These are phyloP conservation scores for Pueraria montana DNA, from an alignment of 306 rosid species.

Conservation along the genomic window DNA sequence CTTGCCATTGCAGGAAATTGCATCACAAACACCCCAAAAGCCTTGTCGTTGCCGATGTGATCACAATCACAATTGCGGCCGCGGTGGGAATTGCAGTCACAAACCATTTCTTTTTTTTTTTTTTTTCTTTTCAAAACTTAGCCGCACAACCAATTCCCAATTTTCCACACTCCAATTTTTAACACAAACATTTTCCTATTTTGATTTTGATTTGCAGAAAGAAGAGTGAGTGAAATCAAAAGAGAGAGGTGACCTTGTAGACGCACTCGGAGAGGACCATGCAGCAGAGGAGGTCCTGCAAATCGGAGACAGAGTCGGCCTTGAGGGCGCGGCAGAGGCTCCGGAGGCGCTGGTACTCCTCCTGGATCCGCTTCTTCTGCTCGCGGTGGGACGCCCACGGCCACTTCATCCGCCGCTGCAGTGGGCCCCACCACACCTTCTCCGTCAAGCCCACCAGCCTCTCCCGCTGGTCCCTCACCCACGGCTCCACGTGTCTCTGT, in stretches of 20 bases:
- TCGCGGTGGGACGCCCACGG: constrained; percentile 71
- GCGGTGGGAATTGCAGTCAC: too few relatives aligned
- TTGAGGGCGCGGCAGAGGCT: constrained; percentile 76
- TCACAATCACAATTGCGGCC: too few relatives aligned
- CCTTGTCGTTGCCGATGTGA: not conserved
- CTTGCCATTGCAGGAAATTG: not conserved
- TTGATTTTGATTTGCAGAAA: not conserved
- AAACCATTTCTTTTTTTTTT: too few relatives aligned
- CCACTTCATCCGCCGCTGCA: constrained; percentile 93
- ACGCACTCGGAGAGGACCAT: constrained; percentile 97
- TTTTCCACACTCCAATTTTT: not conserved
- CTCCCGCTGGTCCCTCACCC: constrained; percentile 84
- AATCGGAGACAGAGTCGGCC: constrained; percentile 80
- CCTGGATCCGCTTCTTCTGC: constrained; percentile 79
- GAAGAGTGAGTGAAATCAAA: too few relatives aligned
- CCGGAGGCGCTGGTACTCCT: constrained; percentile 75
- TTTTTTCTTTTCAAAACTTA: too few relatives aligned
- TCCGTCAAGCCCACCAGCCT: constrained; percentile 66
- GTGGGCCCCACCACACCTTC: constrained; percentile 91
- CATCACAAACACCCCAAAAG: not conserved
- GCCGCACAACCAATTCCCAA: not conserved
- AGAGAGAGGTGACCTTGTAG: constrained; percentile 68
- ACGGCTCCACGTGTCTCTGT: constrained; percentile 89
- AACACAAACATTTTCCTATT: not conserved
- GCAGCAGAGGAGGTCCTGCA: constrained; percentile 93